phyloP scores from a whole-genome alignment of 139 green algal species.

The Picochlorum sp. region DNA sequence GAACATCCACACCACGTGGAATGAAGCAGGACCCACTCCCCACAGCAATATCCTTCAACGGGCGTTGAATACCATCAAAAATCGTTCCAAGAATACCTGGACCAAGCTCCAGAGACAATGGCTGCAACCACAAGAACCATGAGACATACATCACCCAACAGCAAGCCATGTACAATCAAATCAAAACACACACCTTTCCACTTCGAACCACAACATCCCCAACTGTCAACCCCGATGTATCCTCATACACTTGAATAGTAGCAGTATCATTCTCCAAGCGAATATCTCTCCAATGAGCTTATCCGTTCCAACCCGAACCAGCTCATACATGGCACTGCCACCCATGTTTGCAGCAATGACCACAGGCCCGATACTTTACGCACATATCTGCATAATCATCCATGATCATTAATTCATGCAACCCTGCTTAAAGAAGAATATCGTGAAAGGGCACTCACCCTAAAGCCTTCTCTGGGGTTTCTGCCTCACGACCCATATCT shows the following conservation, averaged over 20 bases:
- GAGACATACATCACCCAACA: neutral
- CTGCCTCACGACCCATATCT: neutral
- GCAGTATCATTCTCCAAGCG: constrained; percentile 91
- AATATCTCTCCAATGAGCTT: constrained; percentile 99
- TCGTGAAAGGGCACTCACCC: neutral
- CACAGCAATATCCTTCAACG: constrained; percentile 84
- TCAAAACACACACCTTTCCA: constrained; percentile 60
- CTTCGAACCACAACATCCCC: constrained; percentile 81
- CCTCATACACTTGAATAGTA: constrained; percentile 98
- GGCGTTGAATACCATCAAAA: constrained; percentile 98
- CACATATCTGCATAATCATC: constrained; percentile 40
- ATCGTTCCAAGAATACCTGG: constrained; percentile 95
- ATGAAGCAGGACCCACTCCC: constrained; percentile 86
- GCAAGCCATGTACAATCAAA: neutral
- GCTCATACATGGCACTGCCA: constrained; percentile 97
- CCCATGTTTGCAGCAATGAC: constrained; percentile 93
- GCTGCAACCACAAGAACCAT: constrained; percentile 38
- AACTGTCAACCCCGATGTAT: constrained; percentile 93
- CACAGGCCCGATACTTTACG: constrained; percentile 92
- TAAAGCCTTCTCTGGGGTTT: constrained; percentile 4
- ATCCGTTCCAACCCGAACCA: constrained; percentile 90
- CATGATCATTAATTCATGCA: neutral
- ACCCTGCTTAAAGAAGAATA: too few relatives aligned
- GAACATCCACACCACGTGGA: constrained; percentile 87
- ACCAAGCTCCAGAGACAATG: constrained; percentile 92